Base-by-base conservation (phyloP, 225 moss, liverwort and hornwort species). In the Lunularia cruciata region DNA sequence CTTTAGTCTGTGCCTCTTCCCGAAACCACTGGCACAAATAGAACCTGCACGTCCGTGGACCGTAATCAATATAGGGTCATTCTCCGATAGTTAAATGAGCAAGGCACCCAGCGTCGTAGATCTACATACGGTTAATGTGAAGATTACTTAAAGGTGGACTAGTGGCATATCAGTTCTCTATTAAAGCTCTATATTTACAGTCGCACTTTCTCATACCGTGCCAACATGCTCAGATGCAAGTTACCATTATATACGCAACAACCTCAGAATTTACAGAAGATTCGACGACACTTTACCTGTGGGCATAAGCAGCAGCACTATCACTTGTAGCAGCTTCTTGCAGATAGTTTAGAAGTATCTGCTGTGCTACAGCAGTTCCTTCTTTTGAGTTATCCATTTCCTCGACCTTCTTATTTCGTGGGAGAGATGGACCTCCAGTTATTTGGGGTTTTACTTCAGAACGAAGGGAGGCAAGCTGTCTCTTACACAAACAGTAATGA, bases 11-110 rank as follows among this genome's bases (percentile, higher is more conserved):
- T 45, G 71, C 76, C 67, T 98, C 96, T 36, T 98, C 96, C 52
- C 96, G 86, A 55, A 89, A 86, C 96, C 96, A 98, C 79, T 89
- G 92, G 76, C 96, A 98, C 73, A 98, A 76, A 73, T 90, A 93
- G 57, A 98, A 98, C 75, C 96, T 90, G 88, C 52, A 69, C 43
- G 13, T 6, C 27, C 27, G 32, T 8, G 31, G 36, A 25, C 1
- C 39, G 5, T 23, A 0, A 40, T 40, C 38, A 40, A 40, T 23
- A 40, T 61, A 25, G 25, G 40, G 15, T 56, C 27, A 11, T 30
- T 30, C 55, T 22, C 38, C 43, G 16, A 26, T 3, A 39, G n/a
- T n/a, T n/a, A n/a, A n/a, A n/a, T n/a, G n/a, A n/a, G n/a, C n/a
- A n/a, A n/a, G n/a, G n/a, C n/a, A n/a, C n/a, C n/a, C n/a, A n/a